A percentile compares a stretch with the other conserved stretches of the same genome.
Evolutionary conservation across 2,329 filamentous ascomycete genomes (phyloP).

Genomic region (Chaetomium sp.): DNA sequence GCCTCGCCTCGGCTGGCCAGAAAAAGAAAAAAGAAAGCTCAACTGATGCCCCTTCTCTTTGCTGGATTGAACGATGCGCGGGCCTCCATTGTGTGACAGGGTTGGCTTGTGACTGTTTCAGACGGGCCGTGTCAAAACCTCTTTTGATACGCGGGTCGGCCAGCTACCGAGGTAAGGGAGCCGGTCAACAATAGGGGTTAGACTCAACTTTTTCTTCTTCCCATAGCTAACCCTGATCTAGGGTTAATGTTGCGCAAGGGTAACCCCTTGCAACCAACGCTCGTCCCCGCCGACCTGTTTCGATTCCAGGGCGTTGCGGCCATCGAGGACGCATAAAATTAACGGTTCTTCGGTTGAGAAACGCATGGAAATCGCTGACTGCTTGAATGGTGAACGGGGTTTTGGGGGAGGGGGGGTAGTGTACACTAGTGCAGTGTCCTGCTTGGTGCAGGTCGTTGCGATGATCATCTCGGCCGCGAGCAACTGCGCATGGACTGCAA

Average conservation of each 20-base stretch:
- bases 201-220: background rate
- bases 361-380: too few species aligned
- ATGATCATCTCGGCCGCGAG: too few species aligned
- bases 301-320: too few species aligned
- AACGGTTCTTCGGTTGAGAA: too few species aligned
- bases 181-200: conserved; percentile 12
- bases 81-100: background rate
- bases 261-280: too few species aligned
- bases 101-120: conserved; percentile 9
- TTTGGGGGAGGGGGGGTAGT: too few species aligned
- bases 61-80: background rate
- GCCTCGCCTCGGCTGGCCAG: background rate
- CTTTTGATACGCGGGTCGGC: conserved; percentile 14
- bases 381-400: too few species aligned
- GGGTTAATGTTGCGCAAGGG: background rate
- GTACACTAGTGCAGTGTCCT: too few species aligned
- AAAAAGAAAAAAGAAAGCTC: background rate
- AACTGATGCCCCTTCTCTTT: background rate
- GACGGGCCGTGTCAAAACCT: background rate
- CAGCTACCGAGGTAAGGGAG: conserved; percentile 11
- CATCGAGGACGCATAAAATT: too few species aligned
- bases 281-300: too few species aligned
- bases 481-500: too few species aligned
- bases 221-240: conserved; percentile 5
- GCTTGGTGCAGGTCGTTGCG: too few species aligned